A percentile compares a stretch with the other conserved stretches of the same genome.
These are phyloP conservation scores for Colletotrichum lini DNA, from an alignment of 2,329 filamentous ascomycete species.

Conservation along the genomic window DNA sequence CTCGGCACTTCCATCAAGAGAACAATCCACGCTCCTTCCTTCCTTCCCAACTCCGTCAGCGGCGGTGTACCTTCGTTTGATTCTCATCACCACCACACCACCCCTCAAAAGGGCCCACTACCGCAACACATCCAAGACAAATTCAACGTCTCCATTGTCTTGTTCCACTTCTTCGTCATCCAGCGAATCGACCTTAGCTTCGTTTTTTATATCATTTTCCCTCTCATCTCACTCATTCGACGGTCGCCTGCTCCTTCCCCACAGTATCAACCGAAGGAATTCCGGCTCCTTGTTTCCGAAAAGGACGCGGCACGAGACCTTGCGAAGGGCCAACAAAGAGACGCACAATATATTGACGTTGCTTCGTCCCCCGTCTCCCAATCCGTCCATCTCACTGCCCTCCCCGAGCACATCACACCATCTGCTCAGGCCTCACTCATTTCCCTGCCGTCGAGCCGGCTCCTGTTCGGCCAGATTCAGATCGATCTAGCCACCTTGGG, in stretches of 20 bases:
- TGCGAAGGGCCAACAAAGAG: constrained; percentile 31
- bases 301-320: constrained; percentile 38
- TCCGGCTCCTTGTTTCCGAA: constrained; percentile 35
- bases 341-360: constrained; percentile 41
- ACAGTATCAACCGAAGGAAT: constrained; percentile 27
- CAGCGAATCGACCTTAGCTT: constrained; percentile 11
- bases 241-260: constrained; percentile 8
- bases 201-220: not conserved
- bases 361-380: constrained; percentile 25
- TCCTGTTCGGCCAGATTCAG: constrained; percentile 36
- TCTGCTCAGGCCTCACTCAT: not conserved
- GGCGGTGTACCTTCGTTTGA: constrained; percentile 37
- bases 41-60: constrained; percentile 36
- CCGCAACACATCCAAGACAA: constrained; percentile 12
- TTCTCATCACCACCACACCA: constrained; percentile 19
- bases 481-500: constrained; percentile 38
- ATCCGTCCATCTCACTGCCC: constrained; percentile 29
- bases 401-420: constrained; percentile 4
- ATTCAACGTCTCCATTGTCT: constrained; percentile 15
- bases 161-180: constrained; percentile 33
- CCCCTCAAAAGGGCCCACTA: constrained; percentile 4
- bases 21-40: constrained; percentile 36
- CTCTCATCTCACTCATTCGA: not conserved
- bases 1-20: not conserved
- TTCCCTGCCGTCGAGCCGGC: constrained; percentile 23